Percentiles rank a stretch among this genome's conserved stretches.
Evolutionary conservation across 1,284 basidiomycete genomes (phyloP).

Genomic region (Baeospora myosura): DNA sequence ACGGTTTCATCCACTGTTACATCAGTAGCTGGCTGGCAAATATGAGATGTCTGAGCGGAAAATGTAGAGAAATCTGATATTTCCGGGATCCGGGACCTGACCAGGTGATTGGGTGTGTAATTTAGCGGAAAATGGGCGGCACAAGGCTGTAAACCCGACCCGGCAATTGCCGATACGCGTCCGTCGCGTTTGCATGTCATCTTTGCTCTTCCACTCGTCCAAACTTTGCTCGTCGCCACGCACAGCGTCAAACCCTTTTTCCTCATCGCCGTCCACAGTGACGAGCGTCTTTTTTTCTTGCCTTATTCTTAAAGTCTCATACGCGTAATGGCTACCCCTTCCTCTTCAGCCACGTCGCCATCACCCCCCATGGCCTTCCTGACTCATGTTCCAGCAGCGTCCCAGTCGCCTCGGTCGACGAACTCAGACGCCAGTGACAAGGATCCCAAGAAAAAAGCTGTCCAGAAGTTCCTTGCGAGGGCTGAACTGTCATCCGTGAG

Average conservation of each 20-base stretch:
- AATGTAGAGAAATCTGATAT: not conserved
- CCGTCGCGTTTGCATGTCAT: too few relatives aligned
- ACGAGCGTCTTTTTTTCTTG: constrained; percentile 22
- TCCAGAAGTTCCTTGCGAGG: constrained; percentile 66
- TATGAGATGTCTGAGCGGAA: constrained; percentile 6
- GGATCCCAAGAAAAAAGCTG: constrained; percentile 54
- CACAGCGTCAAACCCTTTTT: too few relatives aligned
- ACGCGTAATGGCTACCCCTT: constrained; percentile 65
- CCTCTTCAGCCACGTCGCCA: constrained; percentile 70
- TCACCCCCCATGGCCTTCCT: constrained; percentile 62
- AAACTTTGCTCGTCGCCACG: too few relatives aligned
- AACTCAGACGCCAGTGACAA: constrained; percentile 37
- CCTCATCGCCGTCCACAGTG: constrained; percentile 29
- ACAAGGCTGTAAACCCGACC: too few relatives aligned
- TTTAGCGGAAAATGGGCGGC: constrained; percentile 4
- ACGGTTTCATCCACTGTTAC: not conserved
- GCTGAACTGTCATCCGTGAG: constrained; percentile 71
- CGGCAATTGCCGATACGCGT: too few relatives aligned
- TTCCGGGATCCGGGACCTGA: not conserved
- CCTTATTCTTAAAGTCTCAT: constrained; percentile 15
- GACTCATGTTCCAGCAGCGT: constrained; percentile 28
- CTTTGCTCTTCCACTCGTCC: too few relatives aligned
- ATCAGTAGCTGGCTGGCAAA: constrained; percentile 1
- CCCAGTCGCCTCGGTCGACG: constrained; percentile 30
- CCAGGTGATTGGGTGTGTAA: too few relatives aligned